Base-by-base conservation (phyloP, 306 rosid species). In the Glycine latifolia region DNA sequence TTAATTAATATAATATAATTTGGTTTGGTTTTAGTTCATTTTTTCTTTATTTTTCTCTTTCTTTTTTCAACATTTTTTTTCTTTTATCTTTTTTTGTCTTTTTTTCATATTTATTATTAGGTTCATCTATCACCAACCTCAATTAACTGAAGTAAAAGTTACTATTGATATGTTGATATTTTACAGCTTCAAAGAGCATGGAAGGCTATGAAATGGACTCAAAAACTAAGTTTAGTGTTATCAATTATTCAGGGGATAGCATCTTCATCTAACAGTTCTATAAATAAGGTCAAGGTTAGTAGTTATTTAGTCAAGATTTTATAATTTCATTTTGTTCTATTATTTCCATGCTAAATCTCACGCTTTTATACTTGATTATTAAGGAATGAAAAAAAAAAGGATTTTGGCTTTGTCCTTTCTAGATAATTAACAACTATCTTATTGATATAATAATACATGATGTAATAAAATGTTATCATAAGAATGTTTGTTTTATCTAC, bases 171-270 rank as follows among this genome's bases (percentile, higher is more conserved):
- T n/a, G n/a, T n/a, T n/a, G n/a, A 59, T 80, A 69, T 88, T 61
- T 73, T 84, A 88, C 86, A 95, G 98, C 99, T 95, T 77, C 96
- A 90, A 88, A 88, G 97, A 85, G 97, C 94, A 61, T 95, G 99
- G 98, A 82, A 88, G 65, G 88, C 96, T 82, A 82, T 93, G 89
- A 88, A 74, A 50, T 91, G 94, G 97, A 78, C 37, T 35, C 91
- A 91, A 88, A 95, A 91, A 77, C 73, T 88, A 59, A 88, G 89
- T 87, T 87, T 95, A 75, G 89, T 95, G 74, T 75, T 5, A 61
- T 84, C 95, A 15, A 90, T 93, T 86, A 56, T 91, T 82, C 86
- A 88, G 4, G 98, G 92, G 56, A 93, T 95, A 84, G 76, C 98
- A 65, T 90, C 97, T 13, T 70, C 88, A 12, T 84, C 96, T 14